Percentiles rank a stretch among this genome's conserved stretches.
Conservation (phyloP, 2,329 filamentous ascomycete species). For the Aspergillus cejpii region DNA sequence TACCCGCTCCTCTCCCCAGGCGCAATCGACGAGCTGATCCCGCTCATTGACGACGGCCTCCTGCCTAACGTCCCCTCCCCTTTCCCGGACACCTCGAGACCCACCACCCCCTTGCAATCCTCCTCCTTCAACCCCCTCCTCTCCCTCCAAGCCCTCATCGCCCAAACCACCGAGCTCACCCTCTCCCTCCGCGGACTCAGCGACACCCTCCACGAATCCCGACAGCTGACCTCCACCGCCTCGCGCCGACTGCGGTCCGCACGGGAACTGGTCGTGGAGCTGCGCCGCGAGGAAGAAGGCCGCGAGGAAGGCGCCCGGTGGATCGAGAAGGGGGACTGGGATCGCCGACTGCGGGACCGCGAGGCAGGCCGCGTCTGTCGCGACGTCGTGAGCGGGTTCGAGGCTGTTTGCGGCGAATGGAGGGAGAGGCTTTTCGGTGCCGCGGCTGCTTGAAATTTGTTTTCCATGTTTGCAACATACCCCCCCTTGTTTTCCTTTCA, state of each 20-base stretch:
- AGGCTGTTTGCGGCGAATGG: slow-evolving; percentile 81
- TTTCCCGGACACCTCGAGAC: slow-evolving; percentile 28
- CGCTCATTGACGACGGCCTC: slow-evolving; percentile 50
- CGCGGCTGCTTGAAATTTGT: slow-evolving; percentile 24
- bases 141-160: slow-evolving; percentile 62
- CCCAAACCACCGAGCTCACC: slow-evolving; percentile 65
- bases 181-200: slow-evolving; percentile 78
- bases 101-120: slow-evolving; percentile 28
- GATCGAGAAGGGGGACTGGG: slow-evolving; percentile 77
- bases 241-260: slow-evolving; percentile 71
- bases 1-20: slow-evolving; percentile 49
- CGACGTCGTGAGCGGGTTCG: slow-evolving; percentile 86
- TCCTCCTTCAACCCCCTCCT: slow-evolving; percentile 46
- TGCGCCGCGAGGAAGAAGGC: slow-evolving; percentile 73
- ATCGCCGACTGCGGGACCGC: slow-evolving; percentile 64
- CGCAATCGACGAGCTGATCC: slow-evolving; percentile 51
- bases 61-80: slow-evolving; percentile 47
- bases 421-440: slow-evolving; percentile 63
- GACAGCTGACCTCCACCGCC: slow-evolving; percentile 77
- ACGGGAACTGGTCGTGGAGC: slow-evolving; percentile 77
- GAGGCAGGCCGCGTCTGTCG: slow-evolving; percentile 79
- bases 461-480: slow-evolving; percentile 15
- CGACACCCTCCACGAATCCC: slow-evolving; percentile 89
- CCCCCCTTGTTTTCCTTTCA: background rate
- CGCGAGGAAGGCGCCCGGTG: slow-evolving; percentile 76